A percentile compares a stretch with the other conserved stretches of the same genome.
These are phyloP conservation scores for Lasiosphaeria hispida DNA, from an alignment of 495 filamentous ascomycete species.

Conservation along the genomic window DNA sequence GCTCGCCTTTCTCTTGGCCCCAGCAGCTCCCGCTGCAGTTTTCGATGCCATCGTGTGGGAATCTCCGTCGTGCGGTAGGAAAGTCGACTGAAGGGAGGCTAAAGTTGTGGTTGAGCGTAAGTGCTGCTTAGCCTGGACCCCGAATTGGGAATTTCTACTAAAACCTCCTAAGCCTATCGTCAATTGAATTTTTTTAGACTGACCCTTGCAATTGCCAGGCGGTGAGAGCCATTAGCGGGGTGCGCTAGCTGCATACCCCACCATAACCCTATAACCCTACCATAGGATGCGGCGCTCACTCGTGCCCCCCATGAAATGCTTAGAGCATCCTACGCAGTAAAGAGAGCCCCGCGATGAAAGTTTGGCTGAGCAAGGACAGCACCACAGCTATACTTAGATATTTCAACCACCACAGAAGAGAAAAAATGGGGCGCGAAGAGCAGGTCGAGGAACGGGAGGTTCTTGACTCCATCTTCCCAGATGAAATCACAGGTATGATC, in stretches of 20 bases:
- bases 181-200: conserved; percentile 20
- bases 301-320: too few relatives aligned
- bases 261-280: neutral
- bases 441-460: conserved; percentile 95
- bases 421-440: conserved; percentile 85
- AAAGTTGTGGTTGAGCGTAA: too few relatives aligned
- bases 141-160: conserved; percentile 1
- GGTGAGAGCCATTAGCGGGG: conserved; percentile 28
- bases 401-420: neutral
- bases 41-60: conserved; percentile 23
- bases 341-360: neutral
- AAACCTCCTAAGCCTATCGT: conserved; percentile 7
- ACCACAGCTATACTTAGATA: neutral
- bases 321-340: too few relatives aligned
- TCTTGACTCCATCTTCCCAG: conserved; percentile 95
- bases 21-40: conserved; percentile 19
- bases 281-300: too few relatives aligned
- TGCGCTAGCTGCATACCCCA: neutral
- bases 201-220: conserved; percentile 36
- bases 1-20: conserved; percentile 42
- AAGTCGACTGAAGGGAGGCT: neutral
- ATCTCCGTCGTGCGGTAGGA: neutral
- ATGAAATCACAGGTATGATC: conserved; percentile 82
- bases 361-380: neutral
- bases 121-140: neutral